Evolutionary conservation across 2,329 filamentous ascomycete species (phyloP).

Genomic region (Beauveria caledonica): DNA sequence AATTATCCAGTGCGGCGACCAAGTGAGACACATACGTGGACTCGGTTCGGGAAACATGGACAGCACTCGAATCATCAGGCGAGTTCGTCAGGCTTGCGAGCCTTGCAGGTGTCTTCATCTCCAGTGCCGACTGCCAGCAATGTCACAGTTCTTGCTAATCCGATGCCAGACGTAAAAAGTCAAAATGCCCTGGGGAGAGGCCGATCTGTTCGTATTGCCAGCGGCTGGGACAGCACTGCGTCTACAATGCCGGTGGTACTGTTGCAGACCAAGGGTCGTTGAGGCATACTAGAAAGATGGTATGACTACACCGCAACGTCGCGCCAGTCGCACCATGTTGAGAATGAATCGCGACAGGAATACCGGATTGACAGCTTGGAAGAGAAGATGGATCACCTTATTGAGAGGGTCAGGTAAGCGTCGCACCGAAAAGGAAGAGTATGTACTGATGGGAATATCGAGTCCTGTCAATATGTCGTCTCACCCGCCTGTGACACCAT

Average conservation of each 20-base stretch:
- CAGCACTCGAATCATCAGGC: constrained; percentile 4
- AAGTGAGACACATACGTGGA: neutral
- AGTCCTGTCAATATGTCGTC: neutral
- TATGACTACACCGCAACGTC: neutral
- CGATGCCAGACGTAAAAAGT: constrained; percentile 38
- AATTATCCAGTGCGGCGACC: no score
- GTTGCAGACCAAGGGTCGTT: constrained; percentile 6
- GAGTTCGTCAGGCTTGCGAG: constrained; percentile 23
- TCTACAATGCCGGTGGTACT: constrained; percentile 25
- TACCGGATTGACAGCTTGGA: constrained; percentile 26
- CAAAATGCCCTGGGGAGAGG: constrained; percentile 41
- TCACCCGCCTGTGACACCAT: neutral
- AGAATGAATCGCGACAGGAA: constrained; percentile 20
- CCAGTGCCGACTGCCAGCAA: no score
- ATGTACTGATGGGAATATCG: neutral
- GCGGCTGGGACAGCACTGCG: constrained; percentile 37
- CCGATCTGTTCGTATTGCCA: constrained; percentile 41
- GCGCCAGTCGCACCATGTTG: neutral
- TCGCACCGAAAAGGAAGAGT: neutral
- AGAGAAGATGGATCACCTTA: constrained; percentile 18
- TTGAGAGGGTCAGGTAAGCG: constrained; percentile 15
- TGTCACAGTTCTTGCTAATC: neutral
- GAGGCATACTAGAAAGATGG: constrained; percentile 15
- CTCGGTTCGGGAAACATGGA: constrained; percentile 1
- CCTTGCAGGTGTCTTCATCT: constrained; percentile 24